Conservation (phyloP, 768 basidiomycete genomes). For the Kwoniella bestiolae region DNA sequence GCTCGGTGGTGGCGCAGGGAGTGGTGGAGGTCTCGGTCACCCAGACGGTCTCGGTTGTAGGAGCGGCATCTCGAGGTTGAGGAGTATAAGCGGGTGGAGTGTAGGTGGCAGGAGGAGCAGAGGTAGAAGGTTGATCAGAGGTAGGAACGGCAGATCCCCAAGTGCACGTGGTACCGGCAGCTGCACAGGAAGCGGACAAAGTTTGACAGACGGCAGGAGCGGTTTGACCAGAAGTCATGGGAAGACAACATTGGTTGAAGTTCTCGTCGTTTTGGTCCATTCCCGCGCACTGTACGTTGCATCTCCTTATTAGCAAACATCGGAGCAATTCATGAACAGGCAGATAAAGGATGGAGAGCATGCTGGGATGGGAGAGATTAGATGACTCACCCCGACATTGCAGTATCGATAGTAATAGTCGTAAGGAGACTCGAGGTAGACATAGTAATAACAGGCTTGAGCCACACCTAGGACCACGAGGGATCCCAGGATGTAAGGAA, state of each 20-base stretch:
- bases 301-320: no score
- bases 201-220: conserved; percentile 25
- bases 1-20: background rate
- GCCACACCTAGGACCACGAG: conserved; percentile 34
- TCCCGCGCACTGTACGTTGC: conserved; percentile 20
- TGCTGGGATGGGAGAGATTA: background rate
- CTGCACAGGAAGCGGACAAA: conserved; percentile 8
- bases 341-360: background rate
- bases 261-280: conserved; percentile 20
- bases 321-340: no score
- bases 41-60: conserved; percentile 15
- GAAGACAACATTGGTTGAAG: conserved; percentile 24
- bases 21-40: conserved; percentile 12
- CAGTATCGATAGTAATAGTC: conserved; percentile 27
- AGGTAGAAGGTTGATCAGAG: conserved; percentile 11
- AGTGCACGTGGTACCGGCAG: conserved; percentile 10
- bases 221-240: conserved; percentile 21
- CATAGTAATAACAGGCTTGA: conserved; percentile 33
- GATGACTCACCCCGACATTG: conserved; percentile 27
- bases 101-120: conserved; percentile 9
- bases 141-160: conserved; percentile 21
- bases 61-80: background rate
- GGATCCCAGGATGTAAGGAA: conserved; percentile 18
- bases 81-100: conserved; percentile 20
- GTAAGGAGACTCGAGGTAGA: conserved; percentile 35